These are phyloP conservation scores for Ramaria rubella DNA, from an alignment of 768 basidiomycete genomes.

Conservation along the genomic window DNA sequence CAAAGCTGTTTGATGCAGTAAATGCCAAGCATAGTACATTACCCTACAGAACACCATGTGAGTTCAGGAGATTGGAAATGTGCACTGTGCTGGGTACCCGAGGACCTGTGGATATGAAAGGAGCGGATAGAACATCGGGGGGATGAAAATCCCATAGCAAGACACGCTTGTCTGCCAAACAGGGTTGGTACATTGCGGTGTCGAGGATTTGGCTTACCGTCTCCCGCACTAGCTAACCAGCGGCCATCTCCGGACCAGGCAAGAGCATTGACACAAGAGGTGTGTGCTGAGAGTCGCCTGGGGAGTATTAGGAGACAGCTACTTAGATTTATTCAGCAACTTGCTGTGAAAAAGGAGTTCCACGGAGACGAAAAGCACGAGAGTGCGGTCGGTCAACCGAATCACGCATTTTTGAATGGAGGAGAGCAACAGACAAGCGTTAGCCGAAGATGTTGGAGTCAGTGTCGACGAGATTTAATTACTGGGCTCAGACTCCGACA, in stretches of 20 bases:
- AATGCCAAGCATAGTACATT: conserved; percentile 70
- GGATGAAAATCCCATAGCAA: conserved; percentile 65
- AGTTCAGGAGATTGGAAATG: background rate
- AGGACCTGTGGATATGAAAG: conserved; percentile 41
- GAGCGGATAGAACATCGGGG: conserved; percentile 42
- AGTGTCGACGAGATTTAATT: too few relatives aligned
- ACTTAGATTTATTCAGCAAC: background rate
- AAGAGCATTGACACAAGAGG: conserved; percentile 60
- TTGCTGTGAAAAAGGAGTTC: conserved; percentile 8
- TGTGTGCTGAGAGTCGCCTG: conserved; percentile 39
- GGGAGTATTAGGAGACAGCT: background rate
- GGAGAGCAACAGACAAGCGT: background rate
- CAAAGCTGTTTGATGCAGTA: conserved; percentile 55
- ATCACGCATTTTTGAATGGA: background rate
- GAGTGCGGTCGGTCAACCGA: background rate
- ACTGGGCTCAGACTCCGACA: background rate
- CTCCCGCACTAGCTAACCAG: conserved; percentile 64
- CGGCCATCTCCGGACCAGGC: conserved; percentile 50
- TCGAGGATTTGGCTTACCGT: conserved; percentile 21
- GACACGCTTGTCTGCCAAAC: conserved; percentile 37
- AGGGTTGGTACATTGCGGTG: background rate
- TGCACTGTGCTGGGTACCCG: conserved; percentile 24
- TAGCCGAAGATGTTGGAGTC: background rate
- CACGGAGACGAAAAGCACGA: background rate
- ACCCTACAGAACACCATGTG: conserved; percentile 33